Evolutionary conservation across 1,284 basidiomycete species (phyloP).

Genomic region (Cryptococcus sp.): DNA sequence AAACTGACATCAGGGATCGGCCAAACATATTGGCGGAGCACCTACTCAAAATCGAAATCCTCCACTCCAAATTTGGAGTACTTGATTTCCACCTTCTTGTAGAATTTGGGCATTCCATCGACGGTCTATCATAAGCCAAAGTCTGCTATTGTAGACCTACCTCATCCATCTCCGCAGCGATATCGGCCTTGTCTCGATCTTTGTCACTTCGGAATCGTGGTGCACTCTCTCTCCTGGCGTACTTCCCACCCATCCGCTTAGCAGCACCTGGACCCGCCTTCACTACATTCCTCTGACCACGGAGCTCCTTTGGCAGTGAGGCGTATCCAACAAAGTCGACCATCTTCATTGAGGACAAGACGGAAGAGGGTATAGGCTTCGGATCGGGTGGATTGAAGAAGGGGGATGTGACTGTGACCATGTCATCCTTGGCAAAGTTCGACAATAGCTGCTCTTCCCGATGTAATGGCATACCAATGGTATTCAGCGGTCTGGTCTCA

Average conservation of each 20-base stretch:
- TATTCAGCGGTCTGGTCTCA: conserved; percentile 68
- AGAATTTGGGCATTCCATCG: conserved; percentile 70
- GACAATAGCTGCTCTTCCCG: conserved; percentile 66
- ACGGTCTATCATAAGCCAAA: conserved; percentile 14
- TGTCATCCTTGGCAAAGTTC: conserved; percentile 56
- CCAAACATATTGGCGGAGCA: conserved; percentile 11
- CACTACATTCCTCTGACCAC: conserved; percentile 75
- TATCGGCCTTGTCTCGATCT: conserved; percentile 51
- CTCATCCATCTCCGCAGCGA: conserved; percentile 21
- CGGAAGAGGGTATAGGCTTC: conserved; percentile 67
- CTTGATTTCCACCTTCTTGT: conserved; percentile 91
- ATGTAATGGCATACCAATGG: conserved; percentile 87
- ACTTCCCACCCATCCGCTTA: conserved; percentile 28
- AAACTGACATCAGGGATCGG: conserved; percentile 55
- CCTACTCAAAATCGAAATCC: conserved; percentile 94
- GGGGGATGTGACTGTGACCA: conserved; percentile 48
- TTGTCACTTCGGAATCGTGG: conserved; percentile 80
- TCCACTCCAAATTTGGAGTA: conserved; percentile 98
- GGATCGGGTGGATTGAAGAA: conserved; percentile 61
- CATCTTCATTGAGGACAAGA: conserved; percentile 71
- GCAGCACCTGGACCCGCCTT: conserved; percentile 33
- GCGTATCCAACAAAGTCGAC: conserved; percentile 90
- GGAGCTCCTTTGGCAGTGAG: conserved; percentile 71
- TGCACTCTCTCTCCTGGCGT: conserved; percentile 45
- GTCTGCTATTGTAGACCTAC: conserved; percentile 3